Evolutionary conservation across 1,284 basidiomycete genomes (phyloP).

Genomic region (Ganoderma lucidum): DNA sequence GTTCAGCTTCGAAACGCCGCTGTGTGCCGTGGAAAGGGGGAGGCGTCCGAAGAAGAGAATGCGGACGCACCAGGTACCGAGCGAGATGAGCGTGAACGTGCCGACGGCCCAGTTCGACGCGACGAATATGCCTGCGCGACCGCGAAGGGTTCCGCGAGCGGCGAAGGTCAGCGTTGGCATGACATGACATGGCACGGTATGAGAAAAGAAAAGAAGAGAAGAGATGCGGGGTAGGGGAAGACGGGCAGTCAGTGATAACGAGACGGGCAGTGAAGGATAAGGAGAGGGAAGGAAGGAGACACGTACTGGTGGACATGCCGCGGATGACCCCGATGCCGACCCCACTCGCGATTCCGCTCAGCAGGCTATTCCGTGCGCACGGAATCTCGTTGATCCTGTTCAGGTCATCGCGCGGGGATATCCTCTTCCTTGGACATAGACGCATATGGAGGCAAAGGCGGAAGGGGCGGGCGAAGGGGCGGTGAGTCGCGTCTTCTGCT

Average conservation of each 20-base stretch:
- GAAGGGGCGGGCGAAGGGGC: neutral
- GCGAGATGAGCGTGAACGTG: constrained; percentile 58
- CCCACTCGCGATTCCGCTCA: constrained; percentile 63
- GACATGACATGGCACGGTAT: neutral
- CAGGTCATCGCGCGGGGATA: constrained; percentile 55
- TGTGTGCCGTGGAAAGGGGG: neutral
- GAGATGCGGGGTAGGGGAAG: neutral
- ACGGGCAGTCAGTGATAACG: no score
- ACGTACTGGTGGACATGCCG: constrained; percentile 58
- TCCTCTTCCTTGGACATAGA: constrained; percentile 50
- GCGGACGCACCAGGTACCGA: constrained; percentile 52
- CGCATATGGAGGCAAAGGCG: neutral
- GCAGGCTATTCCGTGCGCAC: constrained; percentile 61
- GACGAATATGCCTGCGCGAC: constrained; percentile 48
- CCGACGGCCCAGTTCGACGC: constrained; percentile 66
- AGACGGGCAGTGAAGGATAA: no score
- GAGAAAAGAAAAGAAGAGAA: neutral
- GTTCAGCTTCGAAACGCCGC: constrained; percentile 22
- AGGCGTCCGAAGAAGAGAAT: neutral
- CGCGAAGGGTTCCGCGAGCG: neutral
- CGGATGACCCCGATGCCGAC: constrained; percentile 66
- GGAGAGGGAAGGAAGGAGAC: neutral
- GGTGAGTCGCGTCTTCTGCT: constrained; percentile 24
- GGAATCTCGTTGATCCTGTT: constrained; percentile 64
- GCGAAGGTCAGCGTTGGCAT: neutral